Percentiles rank a stretch among this genome's conserved stretches.
Evolutionary conservation across 176 grass and related monocot species (phyloP).

Genomic region (Ensete ventricosum): DNA sequence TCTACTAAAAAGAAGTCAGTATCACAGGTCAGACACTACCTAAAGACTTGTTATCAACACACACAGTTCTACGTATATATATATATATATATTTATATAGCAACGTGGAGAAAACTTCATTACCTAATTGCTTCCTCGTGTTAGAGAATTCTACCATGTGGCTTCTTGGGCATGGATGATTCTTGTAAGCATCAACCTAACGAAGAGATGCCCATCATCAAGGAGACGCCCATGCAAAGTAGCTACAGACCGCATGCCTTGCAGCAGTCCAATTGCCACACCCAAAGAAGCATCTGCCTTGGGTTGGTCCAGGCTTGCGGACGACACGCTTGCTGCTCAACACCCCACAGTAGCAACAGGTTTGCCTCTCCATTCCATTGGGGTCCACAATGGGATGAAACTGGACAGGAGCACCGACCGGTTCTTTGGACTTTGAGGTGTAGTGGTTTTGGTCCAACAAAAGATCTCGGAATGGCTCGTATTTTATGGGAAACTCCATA

Average conservation of each 20-base stretch:
- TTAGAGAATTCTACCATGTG: neutral
- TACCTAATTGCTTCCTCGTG: conserved; percentile 32
- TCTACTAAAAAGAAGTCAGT: conserved; percentile 48
- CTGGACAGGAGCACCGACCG: conserved; percentile 23
- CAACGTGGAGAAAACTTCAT: neutral
- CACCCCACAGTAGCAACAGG: conserved; percentile 75
- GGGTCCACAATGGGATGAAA: conserved; percentile 26
- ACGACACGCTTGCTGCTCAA: conserved; percentile 53
- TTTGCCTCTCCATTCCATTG: conserved; percentile 29
- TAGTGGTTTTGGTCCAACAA: conserved; percentile 23
- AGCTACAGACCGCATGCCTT: conserved; percentile 56
- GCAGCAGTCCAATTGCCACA: conserved; percentile 84
- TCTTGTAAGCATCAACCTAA: conserved; percentile 17
- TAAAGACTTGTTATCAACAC: neutral
- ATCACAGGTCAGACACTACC: neutral
- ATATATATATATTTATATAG: conserved; percentile 37
- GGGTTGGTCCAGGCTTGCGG: conserved; percentile 71
- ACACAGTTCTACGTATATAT: conserved; percentile 12
- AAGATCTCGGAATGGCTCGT: conserved; percentile 23
- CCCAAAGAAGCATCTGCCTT: conserved; percentile 75
- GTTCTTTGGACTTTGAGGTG: conserved; percentile 33
- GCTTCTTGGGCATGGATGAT: conserved; percentile 8
- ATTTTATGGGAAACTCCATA: conserved; percentile 14
- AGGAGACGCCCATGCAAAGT: conserved; percentile 53
- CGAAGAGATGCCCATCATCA: conserved; percentile 15